Base-by-base conservation (phyloP, 2,329 filamentous ascomycete species). In the Xylaria digitata region DNA sequence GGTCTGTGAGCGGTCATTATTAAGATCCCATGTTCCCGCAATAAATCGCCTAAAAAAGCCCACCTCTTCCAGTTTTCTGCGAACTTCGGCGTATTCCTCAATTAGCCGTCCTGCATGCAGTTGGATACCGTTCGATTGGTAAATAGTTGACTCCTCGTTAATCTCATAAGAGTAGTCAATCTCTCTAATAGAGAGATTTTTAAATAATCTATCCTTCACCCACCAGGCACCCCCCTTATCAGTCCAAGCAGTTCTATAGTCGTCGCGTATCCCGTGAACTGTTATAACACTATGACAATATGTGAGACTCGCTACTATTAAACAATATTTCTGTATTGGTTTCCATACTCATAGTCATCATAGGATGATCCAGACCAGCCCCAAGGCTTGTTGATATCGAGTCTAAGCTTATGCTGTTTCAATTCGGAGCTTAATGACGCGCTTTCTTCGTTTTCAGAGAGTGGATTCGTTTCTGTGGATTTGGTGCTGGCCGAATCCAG, bases 231-330 rank as follows among this genome's bases (percentile, higher is more conserved):
- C 23, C 21, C 17, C 2, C 17, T 50, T 30, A n/a, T 50, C 23
- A n/a, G 48, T 50, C 48, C 23, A 50, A 17, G 21, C 48, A 50
- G 48, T 50, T 13, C n/a, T 30, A 32, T 50, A 50, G 4, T 50
- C 23, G 13, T 50, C 48, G 9, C 48, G 48, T 6, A 32, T 1
- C 6, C 48, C 48, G 48, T 50, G 48, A 21, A 50, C 48, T 15
- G 23, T 50, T 21, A 26, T 15, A 4, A 50, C 48, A 50, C 48
- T 50, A n/a, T 50, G 9, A 5, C 2, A 30, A 32, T 32, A 8
- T 50, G 23, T 50, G 21, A 50, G 23, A 21, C 3, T 32, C 11
- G 9, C 21, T 15, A 7, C 6, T 32, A 50, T n/a, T 30, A 50
- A 32, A 30, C 21, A n/a, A n/a, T n/a, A 15, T 45, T 45, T 1